Base-by-base conservation (phyloP, 306 rosid genomes). In the Vicia villosa region DNA sequence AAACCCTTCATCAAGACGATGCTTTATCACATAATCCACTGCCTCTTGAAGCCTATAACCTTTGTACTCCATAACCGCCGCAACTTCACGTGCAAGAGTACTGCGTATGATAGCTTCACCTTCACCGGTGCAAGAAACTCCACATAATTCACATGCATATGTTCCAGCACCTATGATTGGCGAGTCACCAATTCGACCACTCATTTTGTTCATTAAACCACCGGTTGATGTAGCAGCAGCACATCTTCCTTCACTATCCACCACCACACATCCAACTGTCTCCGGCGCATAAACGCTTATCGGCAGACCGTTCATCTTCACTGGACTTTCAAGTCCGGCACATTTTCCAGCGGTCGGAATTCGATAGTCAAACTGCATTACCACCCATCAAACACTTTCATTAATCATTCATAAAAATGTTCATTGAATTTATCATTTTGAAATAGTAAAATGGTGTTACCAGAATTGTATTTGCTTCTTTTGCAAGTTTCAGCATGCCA, bases 261-360 rank as follows among this genome's bases (percentile, higher is more conserved):
- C 99, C 74, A 91, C 99, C 79, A 86, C 95, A 51, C 99, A 95
- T 10, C 97, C 99, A 1, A 95, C 99, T 0, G 99, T 95, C 81
- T 95, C 99, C 0, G 97, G 97, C 3, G 96, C 88, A 63, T 95
- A 95, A 21, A 89, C 88, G 54, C 88, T 86, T 4, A 95, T 82
- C 0, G 96, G 99, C 4, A 91, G 80, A 1, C 99, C 97, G 64
- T 89, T 95, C 97, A 95, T 95, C 38, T 65, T 68, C 17, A 95
- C 1, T 3, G 88, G 92, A 2, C 83, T 91, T 69, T 84, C 95
- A 2, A 77, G 85, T 1, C 63, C 84, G 0, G 86, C 76, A 38
- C 99, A 93, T 4, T 74, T 76, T 30, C 86, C 98, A 46, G 38
- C 91, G 0, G 3, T 45, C 8, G 99, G 99, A 46, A 94, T 68